phyloP scores from a whole-genome alignment of 495 filamentous ascomycete species.

The Daldinia decipiens region DNA sequence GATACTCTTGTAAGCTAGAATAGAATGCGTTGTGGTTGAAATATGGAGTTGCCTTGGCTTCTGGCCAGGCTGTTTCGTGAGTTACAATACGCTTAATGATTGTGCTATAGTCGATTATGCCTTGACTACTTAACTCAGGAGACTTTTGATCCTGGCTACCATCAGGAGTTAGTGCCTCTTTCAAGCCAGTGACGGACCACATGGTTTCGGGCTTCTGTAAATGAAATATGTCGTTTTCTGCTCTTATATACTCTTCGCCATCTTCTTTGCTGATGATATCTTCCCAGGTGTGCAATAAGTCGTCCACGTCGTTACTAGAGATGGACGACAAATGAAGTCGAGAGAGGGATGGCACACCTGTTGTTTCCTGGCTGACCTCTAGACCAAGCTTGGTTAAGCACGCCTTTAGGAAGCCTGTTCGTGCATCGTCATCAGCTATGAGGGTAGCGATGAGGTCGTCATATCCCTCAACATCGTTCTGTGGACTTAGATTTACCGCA shows the following conservation, averaged over 20 bases:
- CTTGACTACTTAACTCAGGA: constrained; percentile 53
- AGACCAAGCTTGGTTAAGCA: constrained; percentile 86
- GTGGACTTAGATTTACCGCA: constrained; percentile 75
- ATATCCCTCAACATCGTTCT: constrained; percentile 71
- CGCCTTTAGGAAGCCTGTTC: constrained; percentile 81
- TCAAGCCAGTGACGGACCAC: constrained; percentile 64
- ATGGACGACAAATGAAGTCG: constrained; percentile 83
- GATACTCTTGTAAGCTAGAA: constrained; percentile 74
- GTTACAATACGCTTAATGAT: constrained; percentile 77
- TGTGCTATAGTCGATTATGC: constrained; percentile 77
- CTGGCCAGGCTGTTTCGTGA: constrained; percentile 75
- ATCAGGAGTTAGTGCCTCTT: constrained; percentile 47
- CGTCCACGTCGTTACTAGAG: constrained; percentile 68
- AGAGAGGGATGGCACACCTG: constrained; percentile 82
- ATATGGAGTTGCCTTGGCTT: constrained; percentile 80
- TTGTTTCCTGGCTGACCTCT: constrained; percentile 73
- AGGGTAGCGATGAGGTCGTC: constrained; percentile 73
- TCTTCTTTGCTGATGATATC: constrained; percentile 75
- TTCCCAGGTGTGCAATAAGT: constrained; percentile 72
- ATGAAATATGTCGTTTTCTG: constrained; percentile 86
- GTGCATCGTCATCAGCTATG: constrained; percentile 72
- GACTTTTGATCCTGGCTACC: constrained; percentile 44
- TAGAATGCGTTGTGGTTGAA: constrained; percentile 89
- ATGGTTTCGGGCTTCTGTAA: constrained; percentile 69
- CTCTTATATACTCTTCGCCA: constrained; percentile 79